Evolutionary conservation across 116 monocot species (phyloP), one percentile per base, ranked within the genome.

Genomic region (Dioscorea cayenensis): DNA sequence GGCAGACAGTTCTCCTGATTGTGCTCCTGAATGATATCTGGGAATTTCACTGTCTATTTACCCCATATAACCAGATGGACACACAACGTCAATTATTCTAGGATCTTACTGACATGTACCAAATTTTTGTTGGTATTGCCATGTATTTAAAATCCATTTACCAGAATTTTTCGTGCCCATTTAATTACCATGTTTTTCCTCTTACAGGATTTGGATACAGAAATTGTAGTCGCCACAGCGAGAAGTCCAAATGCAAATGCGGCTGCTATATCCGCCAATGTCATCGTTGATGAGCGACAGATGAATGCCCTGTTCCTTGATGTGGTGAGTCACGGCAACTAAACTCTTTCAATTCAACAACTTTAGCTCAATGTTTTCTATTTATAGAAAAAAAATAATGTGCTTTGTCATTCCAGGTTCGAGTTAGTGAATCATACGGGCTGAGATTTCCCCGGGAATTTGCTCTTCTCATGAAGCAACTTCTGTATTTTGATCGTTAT

Each of bases 281-380:
- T 95, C 19, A 72, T 87, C 18, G 69, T 90, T 20, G 85, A 95
- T 64, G 92, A 95, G 50, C 84, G 82, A 66, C 95, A 92, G 73
- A 95, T 95, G 95, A 92, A 95, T 84, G 92, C 90, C 20, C 60
- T 95, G 66, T 95, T 95, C 73, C 85, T 95, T 75, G 90, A 95
- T 75, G 70, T 95, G 87, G 95, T 95, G 77, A 79, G 55, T 19
- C n/a, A 19, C 14, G 0, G 3, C 11, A 51, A 51, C 51, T 4
- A 51, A 51, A 51, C 32, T 4, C 12, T 9, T 43, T 43, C 43
- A 43, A 43, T 43, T 43, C 43, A 10, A 43, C 12, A 7, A 43
- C 6, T 12, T 43, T 9, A 43, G 43, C 43, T 43, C 43, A 43
- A 32, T 32, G 4, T 32, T 43, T 43, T 43, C 12, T 0, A 8